Base-by-base conservation (phyloP, 331 rosid species). In the Malus hybrid region DNA sequence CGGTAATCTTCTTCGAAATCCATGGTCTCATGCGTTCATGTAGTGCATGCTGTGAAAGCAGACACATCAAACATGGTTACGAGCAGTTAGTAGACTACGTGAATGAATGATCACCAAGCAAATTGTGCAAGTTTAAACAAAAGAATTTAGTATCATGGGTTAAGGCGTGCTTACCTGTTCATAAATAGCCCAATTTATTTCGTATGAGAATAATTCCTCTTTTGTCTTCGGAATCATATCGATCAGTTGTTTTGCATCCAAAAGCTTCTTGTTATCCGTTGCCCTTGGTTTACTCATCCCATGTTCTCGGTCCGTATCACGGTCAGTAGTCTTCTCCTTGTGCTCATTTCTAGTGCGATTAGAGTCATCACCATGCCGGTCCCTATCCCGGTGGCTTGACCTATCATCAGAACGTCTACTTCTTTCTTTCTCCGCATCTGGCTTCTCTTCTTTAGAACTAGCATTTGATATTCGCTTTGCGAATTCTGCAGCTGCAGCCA, bases 201-300 rank as follows among this genome's bases (percentile, higher is more conserved):
- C 93, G 73, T 90, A 90, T 15, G 97, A 90, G 82, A 95, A 95
- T 83, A 95, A 80, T 79, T 95, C 99, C 77, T 95, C 99, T 81
- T 95, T 95, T 46, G 99, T 95, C 87, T 81, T 95, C 3, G 99
- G 99, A 80, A 95, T 95, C 97, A 90, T 92, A 86, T 95, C 99
- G 80, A 95, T 95, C 80, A 95, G 82, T 81, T 95, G 97, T 75
- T 92, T 95, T 3, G 96, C 96, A 83, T 87, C 97, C 79, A 90
- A 79, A 46, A 95, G 91, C 81, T 91, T 92, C 80, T 83, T 95
- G 75, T 89, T 92, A 70, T 89, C 93, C 12, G 96, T 71, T 61
- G 93, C 73, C 88, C 87, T 94, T 18, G 50, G 76, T 80, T 82
- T 95, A 70, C 86, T 93, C 18, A 19, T 33, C n/a, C 86, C 96